Conservation (phyloP, 139 green algal species). For the Chlorella sp. region DNA sequence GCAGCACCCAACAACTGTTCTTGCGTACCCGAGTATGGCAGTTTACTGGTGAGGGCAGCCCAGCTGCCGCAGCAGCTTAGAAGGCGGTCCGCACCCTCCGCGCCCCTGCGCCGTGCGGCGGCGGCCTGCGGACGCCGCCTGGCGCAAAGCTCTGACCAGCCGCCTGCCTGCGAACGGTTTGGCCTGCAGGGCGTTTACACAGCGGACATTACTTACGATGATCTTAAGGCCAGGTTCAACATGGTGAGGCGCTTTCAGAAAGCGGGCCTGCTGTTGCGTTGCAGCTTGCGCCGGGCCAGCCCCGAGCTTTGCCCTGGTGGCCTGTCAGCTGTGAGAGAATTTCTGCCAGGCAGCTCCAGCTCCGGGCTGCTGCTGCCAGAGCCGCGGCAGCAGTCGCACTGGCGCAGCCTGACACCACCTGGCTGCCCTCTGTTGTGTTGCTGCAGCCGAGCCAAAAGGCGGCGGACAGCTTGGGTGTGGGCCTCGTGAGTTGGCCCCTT, state of each 20-base stretch:
- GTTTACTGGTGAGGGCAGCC: too few species aligned
- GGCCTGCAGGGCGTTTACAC: constrained; percentile 6
- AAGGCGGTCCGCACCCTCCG: too few species aligned
- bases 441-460: constrained; percentile 27
- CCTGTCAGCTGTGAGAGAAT: background rate
- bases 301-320: too few species aligned
- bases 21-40: too few species aligned
- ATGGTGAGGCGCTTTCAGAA: background rate
- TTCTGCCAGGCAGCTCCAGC: background rate
- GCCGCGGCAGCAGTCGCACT: background rate
- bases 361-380: background rate
- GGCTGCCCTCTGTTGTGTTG: background rate
- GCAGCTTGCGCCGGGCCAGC: too few species aligned
- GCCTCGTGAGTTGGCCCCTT: background rate
- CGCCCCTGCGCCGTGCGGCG: too few species aligned
- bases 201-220: constrained; percentile 22
- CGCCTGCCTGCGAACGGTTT: too few species aligned
- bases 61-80: too few species aligned
- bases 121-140: too few species aligned
- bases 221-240: constrained; percentile 7
- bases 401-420: background rate
- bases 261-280: background rate
- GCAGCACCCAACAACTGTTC: too few species aligned
- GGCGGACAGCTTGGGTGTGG: constrained; percentile 12
- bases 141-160: too few species aligned